A percentile compares a stretch with the other conserved stretches of the same genome.
phyloP scores from a whole-genome alignment of 495 filamentous ascomycete species.

The Aspergillus mulundensis region DNA sequence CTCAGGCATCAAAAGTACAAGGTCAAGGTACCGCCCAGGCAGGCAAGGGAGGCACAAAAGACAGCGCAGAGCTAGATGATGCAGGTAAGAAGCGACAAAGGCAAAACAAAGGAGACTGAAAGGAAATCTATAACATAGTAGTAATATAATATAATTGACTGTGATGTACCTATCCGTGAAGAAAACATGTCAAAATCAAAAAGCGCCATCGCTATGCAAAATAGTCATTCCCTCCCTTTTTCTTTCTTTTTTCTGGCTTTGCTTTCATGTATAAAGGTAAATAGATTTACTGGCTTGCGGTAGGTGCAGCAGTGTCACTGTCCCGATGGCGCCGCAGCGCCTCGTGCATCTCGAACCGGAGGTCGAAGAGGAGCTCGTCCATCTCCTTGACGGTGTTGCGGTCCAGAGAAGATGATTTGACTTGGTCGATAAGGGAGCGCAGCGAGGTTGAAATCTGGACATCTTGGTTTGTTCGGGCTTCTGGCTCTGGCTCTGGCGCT shows the following conservation, averaged over 20 bases:
- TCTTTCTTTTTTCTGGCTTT: background rate
- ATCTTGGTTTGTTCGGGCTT: slow-evolving; percentile 1
- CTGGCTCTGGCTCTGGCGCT: background rate
- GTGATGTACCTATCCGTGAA: background rate
- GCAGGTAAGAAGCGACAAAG: background rate
- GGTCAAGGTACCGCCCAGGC: too few species aligned
- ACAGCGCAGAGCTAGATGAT: too few species aligned
- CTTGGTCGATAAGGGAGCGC: slow-evolving; percentile 44
- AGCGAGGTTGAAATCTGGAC: slow-evolving; percentile 46
- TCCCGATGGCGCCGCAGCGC: slow-evolving; percentile 47
- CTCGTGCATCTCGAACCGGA: slow-evolving; percentile 59
- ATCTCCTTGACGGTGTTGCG: slow-evolving; percentile 52
- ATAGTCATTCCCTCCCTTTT: slow-evolving; percentile 3
- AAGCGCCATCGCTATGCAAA: slow-evolving; percentile 48
- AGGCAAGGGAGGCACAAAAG: too few species aligned
- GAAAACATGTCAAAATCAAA: slow-evolving; percentile 17
- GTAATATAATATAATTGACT: background rate
- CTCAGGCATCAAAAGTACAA: too few species aligned
- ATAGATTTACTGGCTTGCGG: background rate
- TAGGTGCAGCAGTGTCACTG: background rate
- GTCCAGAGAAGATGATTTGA: slow-evolving; percentile 48
- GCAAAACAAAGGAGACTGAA: background rate
- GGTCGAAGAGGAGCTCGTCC: slow-evolving; percentile 65
- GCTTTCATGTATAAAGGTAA: background rate
- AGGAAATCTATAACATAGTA: too few species aligned